Percentiles rank a stretch among this genome's conserved stretches.
phyloP scores from a whole-genome alignment of 1,284 basidiomycete species.

The Tremellales sp. region DNA sequence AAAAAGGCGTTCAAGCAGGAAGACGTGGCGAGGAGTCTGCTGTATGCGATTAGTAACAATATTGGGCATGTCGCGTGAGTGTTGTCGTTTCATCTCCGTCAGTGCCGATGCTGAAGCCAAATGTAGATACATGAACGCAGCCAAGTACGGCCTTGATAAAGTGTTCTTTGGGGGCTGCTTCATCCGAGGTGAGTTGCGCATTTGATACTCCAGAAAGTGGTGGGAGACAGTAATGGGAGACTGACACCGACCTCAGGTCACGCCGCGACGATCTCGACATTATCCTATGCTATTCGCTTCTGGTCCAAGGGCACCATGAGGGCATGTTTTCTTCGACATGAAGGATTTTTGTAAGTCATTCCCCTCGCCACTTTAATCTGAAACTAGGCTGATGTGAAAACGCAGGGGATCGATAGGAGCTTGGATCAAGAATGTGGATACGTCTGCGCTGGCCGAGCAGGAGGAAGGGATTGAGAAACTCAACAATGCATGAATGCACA shows the following conservation, averaged over 20 bases:
- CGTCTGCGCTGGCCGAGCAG: no score
- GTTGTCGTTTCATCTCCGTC: background rate
- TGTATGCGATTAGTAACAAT: slow-evolving; percentile 98
- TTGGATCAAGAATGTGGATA: slow-evolving; percentile 92
- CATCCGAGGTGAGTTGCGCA: slow-evolving; percentile 71
- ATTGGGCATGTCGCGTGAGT: slow-evolving; percentile 99
- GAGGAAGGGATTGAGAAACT: no score
- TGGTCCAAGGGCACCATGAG: slow-evolving; percentile 98
- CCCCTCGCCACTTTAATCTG: slow-evolving; percentile 1
- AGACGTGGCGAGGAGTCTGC: slow-evolving; percentile 88
- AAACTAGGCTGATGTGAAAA: slow-evolving; percentile 8
- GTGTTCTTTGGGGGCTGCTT: slow-evolving; percentile 99
- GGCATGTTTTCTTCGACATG: slow-evolving; percentile 93
- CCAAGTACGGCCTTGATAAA: slow-evolving; percentile 93
- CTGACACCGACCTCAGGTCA: slow-evolving; percentile 61
- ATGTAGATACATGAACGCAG: slow-evolving; percentile 94
- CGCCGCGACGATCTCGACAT: slow-evolving; percentile 92
- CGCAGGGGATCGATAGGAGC: slow-evolving; percentile 82
- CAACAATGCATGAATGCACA: no score
- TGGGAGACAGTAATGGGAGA: background rate
- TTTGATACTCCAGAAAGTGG: slow-evolving; percentile 1
- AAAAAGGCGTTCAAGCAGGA: slow-evolving; percentile 80
- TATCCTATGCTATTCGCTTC: slow-evolving; percentile 98
- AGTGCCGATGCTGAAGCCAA: slow-evolving; percentile 5
- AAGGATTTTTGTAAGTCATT: slow-evolving; percentile 85